A percentile compares a stretch with the other conserved stretches of the same genome.
Evolutionary conservation across 257 asterid species (phyloP).

Genomic region (Fraxinus pennsylvanica): DNA sequence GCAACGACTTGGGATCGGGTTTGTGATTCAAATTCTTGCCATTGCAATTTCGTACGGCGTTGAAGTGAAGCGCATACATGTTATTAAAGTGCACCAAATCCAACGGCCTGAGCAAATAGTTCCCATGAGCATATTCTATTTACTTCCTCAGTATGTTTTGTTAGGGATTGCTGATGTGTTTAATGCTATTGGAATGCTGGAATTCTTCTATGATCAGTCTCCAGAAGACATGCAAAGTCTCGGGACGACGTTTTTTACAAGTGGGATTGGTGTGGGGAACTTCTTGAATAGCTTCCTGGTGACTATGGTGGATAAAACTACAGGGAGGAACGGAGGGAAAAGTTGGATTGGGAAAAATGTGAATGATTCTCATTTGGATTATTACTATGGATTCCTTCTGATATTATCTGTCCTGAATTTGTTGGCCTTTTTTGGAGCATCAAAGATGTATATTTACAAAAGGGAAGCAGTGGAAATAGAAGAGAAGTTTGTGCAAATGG

Average conservation of each 20-base stretch:
- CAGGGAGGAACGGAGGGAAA: conserved; percentile 58
- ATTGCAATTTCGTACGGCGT: conserved; percentile 53
- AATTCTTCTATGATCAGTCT: conserved; percentile 84
- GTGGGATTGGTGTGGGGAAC: conserved; percentile 83
- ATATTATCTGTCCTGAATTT: conserved; percentile 49
- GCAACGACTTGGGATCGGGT: conserved; percentile 69
- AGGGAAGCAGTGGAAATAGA: conserved; percentile 47
- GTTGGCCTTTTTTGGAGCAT: conserved; percentile 53
- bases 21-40: conserved; percentile 59
- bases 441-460: conserved; percentile 66
- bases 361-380: conserved; percentile 80
- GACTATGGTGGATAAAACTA: conserved; percentile 64
- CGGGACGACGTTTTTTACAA: conserved; percentile 82
- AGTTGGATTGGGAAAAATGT: conserved; percentile 87
- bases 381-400: conserved; percentile 65
- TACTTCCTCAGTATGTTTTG: conserved; percentile 72
- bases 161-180: conserved; percentile 80
- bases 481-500: conserved; percentile 42
- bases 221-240: conserved; percentile 88
- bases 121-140: conserved; percentile 63
- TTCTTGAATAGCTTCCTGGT: conserved; percentile 79
- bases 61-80: conserved; percentile 48
- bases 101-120: conserved; percentile 40
- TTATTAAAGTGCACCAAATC: conserved; percentile 35
- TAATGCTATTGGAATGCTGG: conserved; percentile 71